Evolutionary conservation across 306 rosid genomes (phyloP), one percentile per base, ranked within the genome.

Genomic region (Comarum palustre): DNA sequence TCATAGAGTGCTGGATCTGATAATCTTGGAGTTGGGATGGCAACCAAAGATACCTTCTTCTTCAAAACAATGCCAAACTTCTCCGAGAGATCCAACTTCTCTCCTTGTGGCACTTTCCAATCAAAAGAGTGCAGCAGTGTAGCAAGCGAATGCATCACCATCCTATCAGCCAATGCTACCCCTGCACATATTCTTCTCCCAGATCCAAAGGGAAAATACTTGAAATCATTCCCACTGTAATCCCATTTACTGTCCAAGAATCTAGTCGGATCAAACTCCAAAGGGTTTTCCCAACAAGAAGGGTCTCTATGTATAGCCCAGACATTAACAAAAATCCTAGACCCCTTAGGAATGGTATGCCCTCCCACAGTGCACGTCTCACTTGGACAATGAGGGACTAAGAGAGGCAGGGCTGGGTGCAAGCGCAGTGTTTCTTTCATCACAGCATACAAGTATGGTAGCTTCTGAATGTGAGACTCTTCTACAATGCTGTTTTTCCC

Each of bases 291-390:
- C 97, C 97, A 91, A 27, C 79, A 16, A 1, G 86, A 75, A 73
- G 88, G 87, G 75, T 91, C 90, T 68, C 95, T 85, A 1, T 91
- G 97, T 43, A 82, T 87, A 8, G 95, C 95, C 95, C 97, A 91
- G 5, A 81, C 92, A 8, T 89, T 91, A 7, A 88, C 27, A 19
- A 91, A 85, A 17, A 91, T 80, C 4, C 86, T 75, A 34, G 90
- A 79, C 0, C 97, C 97, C 73, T 87, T 73, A 4, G 97, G 95
- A 41, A 91, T 73, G 1, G 83, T 85, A 83, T 84, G 86, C 47
- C 90, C 92, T 69, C 86, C 95, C 0, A 85, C 76, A 5, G 10
- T 76, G 71, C 88, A 77, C 4, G 81, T 80, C 74, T 84, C 73
- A 57, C 83, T 87, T 0, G 97, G 95, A 47, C 88, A 81, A 31